Percentiles rank a stretch among this genome's conserved stretches.
Evolutionary conservation across 148 eudicot species (phyloP).

Genomic region (Silene latifolia): DNA sequence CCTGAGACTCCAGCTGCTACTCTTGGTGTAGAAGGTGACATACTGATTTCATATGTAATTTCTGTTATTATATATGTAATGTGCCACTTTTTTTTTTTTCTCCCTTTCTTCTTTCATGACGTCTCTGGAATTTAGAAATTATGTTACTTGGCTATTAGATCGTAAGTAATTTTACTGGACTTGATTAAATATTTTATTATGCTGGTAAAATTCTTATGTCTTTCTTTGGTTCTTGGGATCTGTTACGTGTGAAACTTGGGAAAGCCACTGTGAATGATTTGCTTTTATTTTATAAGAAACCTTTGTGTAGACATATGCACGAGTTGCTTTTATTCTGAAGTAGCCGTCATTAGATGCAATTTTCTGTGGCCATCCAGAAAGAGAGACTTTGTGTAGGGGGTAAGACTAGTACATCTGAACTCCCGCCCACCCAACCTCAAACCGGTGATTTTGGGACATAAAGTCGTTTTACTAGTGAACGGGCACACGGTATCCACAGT

Average conservation of each 20-base stretch:
- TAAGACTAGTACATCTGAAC: too few species aligned
- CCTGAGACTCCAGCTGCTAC: slow-evolving; percentile 46
- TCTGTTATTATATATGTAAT: background rate
- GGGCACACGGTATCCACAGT: background rate
- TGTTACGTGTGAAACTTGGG: background rate
- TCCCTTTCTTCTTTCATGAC: slow-evolving; percentile 5
- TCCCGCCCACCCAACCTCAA: too few species aligned
- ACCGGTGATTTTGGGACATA: too few species aligned
- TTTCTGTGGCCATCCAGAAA: background rate
- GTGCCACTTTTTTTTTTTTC: background rate
- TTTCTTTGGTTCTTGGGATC: background rate
- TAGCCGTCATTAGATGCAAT: background rate
- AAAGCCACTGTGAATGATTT: background rate
- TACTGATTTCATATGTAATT: slow-evolving; percentile 13
- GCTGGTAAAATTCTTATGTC: background rate
- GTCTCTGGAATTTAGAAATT: background rate
- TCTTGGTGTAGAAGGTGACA: slow-evolving; percentile 80
- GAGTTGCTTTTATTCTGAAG: background rate
- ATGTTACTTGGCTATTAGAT: background rate
- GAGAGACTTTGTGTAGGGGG: background rate
- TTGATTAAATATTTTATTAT: background rate
- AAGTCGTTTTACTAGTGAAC: too few species aligned
- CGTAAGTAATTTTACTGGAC: background rate
- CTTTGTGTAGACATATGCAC: background rate
- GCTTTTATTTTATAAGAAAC: background rate